Percentiles rank a stretch among this genome's conserved stretches.
phyloP scores from a whole-genome alignment of 2,329 filamentous ascomycete genomes.

The Calonectria pteridis region DNA sequence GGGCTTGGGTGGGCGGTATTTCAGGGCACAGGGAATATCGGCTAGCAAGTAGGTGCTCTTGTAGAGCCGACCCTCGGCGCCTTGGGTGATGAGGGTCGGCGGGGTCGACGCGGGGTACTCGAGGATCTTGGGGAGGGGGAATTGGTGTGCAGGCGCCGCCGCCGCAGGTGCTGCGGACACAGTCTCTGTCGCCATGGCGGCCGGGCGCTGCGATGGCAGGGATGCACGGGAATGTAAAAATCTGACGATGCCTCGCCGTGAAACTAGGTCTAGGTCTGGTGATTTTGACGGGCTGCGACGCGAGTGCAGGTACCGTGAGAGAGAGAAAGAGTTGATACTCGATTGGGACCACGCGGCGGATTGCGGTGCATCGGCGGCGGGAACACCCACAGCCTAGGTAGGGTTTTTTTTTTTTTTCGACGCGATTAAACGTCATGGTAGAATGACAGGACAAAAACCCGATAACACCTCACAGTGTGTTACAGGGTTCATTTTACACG shows the following conservation, averaged over 20 bases:
- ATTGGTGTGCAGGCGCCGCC: slow-evolving; percentile 44
- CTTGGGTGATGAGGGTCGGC: slow-evolving; percentile 85
- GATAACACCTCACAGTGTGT: background rate
- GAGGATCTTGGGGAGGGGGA: slow-evolving; percentile 74
- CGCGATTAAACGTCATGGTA: slow-evolving; percentile 4
- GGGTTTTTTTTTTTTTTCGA: slow-evolving; percentile 3
- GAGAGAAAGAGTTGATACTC: slow-evolving; percentile 27
- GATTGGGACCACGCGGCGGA: slow-evolving; percentile 38
- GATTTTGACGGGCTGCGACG: slow-evolving; percentile 37
- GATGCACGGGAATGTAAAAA: background rate
- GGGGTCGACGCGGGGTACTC: slow-evolving; percentile 69
- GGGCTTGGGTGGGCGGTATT: slow-evolving; percentile 90
- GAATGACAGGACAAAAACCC: background rate
- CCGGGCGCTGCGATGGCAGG: slow-evolving; percentile 13
- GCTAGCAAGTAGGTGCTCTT: slow-evolving; percentile 83
- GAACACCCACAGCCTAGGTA: background rate
- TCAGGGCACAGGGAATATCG: slow-evolving; percentile 80
- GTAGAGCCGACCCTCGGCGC: slow-evolving; percentile 96
- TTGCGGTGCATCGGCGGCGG: slow-evolving; percentile 30
- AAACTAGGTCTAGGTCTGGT: slow-evolving; percentile 28
- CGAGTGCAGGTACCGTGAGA: slow-evolving; percentile 39
- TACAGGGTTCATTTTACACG: too few species aligned
- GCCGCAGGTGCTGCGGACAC: slow-evolving; percentile 32
- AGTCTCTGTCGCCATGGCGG: slow-evolving; percentile 33
- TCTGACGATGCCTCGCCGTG: background rate